These are phyloP conservation scores for Chaetoceros tenuissimus DNA, from an alignment of 108 stramenopile genomes.

Conservation along the genomic window DNA sequence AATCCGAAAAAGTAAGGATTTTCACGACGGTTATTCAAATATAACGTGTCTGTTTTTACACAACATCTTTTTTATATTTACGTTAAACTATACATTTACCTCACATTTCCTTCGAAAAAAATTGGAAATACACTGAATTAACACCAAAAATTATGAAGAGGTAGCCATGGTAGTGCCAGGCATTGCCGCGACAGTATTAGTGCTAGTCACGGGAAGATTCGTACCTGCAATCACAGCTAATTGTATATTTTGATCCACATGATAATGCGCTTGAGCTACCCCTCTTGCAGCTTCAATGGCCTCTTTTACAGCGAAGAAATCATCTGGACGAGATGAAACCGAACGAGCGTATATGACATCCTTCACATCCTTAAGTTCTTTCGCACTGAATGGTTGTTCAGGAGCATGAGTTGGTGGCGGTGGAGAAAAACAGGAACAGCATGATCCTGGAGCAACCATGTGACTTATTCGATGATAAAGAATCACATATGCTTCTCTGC, in stretches of 20 bases:
- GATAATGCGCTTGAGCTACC: conserved; percentile 3
- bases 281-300: conserved; percentile 7
- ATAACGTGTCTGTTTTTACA: too few relatives aligned
- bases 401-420: too few relatives aligned
- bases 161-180: too few relatives aligned
- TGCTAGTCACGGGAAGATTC: neutral
- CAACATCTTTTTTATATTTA: too few relatives aligned
- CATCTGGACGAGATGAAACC: conserved; percentile 8
- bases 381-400: conserved; percentile 5
- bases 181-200: too few relatives aligned
- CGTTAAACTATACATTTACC: too few relatives aligned
- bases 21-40: too few relatives aligned
- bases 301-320: conserved; percentile 2
- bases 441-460: neutral
- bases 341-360: conserved; percentile 4
- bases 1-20: too few relatives aligned
- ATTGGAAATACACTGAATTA: too few relatives aligned
- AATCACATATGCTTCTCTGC: conserved; percentile 2
- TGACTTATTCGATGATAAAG: conserved; percentile 2
- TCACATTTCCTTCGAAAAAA: too few relatives aligned
- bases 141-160: too few relatives aligned
- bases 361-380: conserved; percentile 7
- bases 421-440: conserved; percentile 1
- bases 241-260: neutral
- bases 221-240: neutral